Base-by-base conservation (phyloP, 192 early-diverging fungal species). In the Haplosporangium gracile region DNA sequence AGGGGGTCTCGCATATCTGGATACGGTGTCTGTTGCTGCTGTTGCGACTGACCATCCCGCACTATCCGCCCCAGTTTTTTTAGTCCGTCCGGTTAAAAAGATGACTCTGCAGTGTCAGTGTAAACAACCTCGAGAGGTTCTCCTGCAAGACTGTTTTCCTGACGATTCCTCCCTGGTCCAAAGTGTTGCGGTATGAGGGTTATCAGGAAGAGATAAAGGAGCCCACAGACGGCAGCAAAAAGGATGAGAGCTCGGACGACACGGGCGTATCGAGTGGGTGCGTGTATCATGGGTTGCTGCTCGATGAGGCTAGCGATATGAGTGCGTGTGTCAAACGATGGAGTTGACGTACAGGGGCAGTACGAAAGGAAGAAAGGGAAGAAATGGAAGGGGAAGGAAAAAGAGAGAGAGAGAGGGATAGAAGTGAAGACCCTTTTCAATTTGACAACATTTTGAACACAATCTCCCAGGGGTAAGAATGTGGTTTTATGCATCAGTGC, bases 261-360 rank as follows among this genome's bases (percentile, higher is more conserved):
- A 38, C 57, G 79, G 13, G 74, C 78, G 45, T 85, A 80, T 47
- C 83, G 77, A 45, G 74, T 85, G 10, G 83, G 83, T 49, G 83
- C 78, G 11, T 76, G 69, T 38, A 80, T 80, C 78, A 85, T 85
- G 72, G 15, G 26, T 32, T 26, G 29, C 26, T n/a, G 20, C 9
- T 22, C 38, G 22, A 39, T 45, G 70, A 24, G 5, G 72, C 45
- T 42, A 43, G 72, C n/a, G 40, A 32, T 42, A 39, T 42, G 16
- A 49, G n/a, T 47, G 16, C 29, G n/a, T 60, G 55, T 60, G 55
- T 60, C 9, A 6, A n/a, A 26, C n/a, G 55, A n/a, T 3, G n/a
- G 24, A 7, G 43, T 45, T 45, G 43, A 45, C 43, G 43, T 10
- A 45, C 13, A 45, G 43, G n/a, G n/a, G 55, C n/a, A 49, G 49